These are phyloP conservation scores for Hypholoma sublateritium DNA, from an alignment of 768 basidiomycete species.

Conservation along the genomic window DNA sequence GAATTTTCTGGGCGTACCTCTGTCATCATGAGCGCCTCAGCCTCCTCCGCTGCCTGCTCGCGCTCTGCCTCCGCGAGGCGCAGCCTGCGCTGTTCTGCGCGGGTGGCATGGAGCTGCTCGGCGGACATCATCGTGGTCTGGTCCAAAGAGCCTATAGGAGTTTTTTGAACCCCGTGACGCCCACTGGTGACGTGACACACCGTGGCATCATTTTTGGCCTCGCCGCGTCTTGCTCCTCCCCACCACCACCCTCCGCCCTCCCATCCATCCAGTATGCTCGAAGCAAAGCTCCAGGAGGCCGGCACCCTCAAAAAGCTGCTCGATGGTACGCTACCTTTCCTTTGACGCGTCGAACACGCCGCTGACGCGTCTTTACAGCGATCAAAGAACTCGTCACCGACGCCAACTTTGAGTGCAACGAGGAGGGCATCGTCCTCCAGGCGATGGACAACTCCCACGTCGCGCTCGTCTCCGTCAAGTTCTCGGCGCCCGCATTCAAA, in stretches of 20 bases:
- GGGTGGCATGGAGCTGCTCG: slow-evolving; percentile 24
- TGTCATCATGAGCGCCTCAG: slow-evolving; percentile 56
- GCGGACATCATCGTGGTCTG: background rate
- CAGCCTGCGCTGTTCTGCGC: slow-evolving; percentile 48
- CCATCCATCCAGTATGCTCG: slow-evolving; percentile 59
- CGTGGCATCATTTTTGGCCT: slow-evolving; percentile 22
- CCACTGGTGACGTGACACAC: slow-evolving; percentile 19
- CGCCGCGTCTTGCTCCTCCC: slow-evolving; percentile 13
- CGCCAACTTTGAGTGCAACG: slow-evolving; percentile 96
- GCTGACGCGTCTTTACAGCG: slow-evolving; percentile 44
- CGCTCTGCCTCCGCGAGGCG: slow-evolving; percentile 48
- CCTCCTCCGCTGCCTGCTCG: slow-evolving; percentile 53
- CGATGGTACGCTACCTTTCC: slow-evolving; percentile 63
- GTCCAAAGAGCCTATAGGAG: background rate
- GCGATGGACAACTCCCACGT: slow-evolving; percentile 99
- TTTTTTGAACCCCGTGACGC: too few species aligned
- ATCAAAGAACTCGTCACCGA: slow-evolving; percentile 98
- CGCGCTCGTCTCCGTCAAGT: slow-evolving; percentile 88
- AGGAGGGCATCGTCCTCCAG: slow-evolving; percentile 92
- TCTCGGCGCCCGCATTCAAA: slow-evolving; percentile 79
- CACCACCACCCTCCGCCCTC: slow-evolving; percentile 3
- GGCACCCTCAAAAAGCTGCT: slow-evolving; percentile 89
- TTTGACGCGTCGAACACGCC: background rate
- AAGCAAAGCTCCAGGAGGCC: slow-evolving; percentile 89
- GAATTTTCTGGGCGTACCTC: slow-evolving; percentile 37